Evolutionary conservation across 129 eudicot species (phyloP).

Genomic region (Lactuca saligna): DNA sequence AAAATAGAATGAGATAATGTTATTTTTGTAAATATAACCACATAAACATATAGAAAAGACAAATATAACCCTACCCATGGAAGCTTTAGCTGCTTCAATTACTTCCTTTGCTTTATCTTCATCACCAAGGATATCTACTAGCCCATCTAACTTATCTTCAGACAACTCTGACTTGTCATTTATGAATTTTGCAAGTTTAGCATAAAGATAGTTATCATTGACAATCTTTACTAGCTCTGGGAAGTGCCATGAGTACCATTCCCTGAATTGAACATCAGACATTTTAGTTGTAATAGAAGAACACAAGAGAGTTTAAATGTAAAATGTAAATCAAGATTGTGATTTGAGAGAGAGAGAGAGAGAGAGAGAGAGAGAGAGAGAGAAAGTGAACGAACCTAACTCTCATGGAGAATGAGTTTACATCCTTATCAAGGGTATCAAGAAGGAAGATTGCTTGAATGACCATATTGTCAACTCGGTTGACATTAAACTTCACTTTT

Average conservation of each 20-base stretch:
- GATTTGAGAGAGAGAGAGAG: too few relatives aligned
- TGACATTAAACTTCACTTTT: slow-evolving; percentile 94
- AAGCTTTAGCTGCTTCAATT: slow-evolving; percentile 91
- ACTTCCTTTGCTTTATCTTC: slow-evolving; percentile 98
- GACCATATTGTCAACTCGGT: slow-evolving; percentile 96
- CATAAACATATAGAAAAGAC: neutral
- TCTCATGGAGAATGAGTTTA: slow-evolving; percentile 93
- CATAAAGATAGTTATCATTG: slow-evolving; percentile 91
- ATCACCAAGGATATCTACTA: slow-evolving; percentile 77
- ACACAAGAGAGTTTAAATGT: neutral
- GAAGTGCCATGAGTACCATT: slow-evolving; percentile 99
- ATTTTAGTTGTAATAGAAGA: neutral
- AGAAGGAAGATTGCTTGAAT: slow-evolving; percentile 94
- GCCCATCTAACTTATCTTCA: slow-evolving; percentile 66
- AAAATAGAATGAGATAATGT: too few relatives aligned
- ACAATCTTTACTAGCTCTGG: slow-evolving; percentile 93
- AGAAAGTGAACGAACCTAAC: slow-evolving; percentile 56
- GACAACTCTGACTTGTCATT: slow-evolving; percentile 71
- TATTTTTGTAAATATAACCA: too few relatives aligned
- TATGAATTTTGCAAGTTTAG: slow-evolving; percentile 72
- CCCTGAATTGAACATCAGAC: slow-evolving; percentile 51
- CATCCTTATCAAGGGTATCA: slow-evolving; percentile 93
- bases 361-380: neutral
- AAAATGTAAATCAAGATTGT: neutral
- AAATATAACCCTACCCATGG: slow-evolving; percentile 68